phyloP scores from a whole-genome alignment of 805 yeast genomes.

The Candida corydali region DNA sequence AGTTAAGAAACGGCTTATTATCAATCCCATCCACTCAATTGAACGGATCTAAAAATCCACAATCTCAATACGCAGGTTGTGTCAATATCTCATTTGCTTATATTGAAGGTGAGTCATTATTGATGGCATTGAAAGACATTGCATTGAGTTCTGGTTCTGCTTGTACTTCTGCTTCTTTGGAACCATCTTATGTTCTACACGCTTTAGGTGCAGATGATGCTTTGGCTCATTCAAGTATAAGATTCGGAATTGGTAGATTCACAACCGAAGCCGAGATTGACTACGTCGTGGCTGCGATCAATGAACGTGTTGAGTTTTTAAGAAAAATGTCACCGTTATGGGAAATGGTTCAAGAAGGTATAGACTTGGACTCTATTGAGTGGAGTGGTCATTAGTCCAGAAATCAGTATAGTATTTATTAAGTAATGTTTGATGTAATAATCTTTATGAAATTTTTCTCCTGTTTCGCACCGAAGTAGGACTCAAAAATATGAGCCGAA shows the following conservation, averaged over 20 bases:
- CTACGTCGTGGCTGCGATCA: conserved; percentile 84
- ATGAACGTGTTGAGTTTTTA: conserved; percentile 84
- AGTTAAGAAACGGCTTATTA: conserved; percentile 67
- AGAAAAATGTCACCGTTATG: conserved; percentile 93
- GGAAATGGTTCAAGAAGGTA: conserved; percentile 99
- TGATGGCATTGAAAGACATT: conserved; percentile 96
- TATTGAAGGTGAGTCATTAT: conserved; percentile 94
- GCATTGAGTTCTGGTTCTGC: conserved; percentile 97
- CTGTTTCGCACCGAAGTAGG: too few species aligned
- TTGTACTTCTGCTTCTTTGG: conserved; percentile 96
- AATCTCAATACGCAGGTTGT: conserved; percentile 75
- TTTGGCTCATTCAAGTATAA: conserved; percentile 94
- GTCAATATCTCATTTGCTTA: conserved; percentile 96
- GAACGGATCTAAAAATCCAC: conserved; percentile 70
- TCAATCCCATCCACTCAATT: conserved; percentile 83
- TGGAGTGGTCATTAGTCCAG: conserved; percentile 99
- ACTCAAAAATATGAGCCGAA: too few species aligned
- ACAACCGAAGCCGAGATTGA: conserved; percentile 96
- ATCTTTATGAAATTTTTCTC: too few species aligned
- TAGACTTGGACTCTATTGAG: conserved; percentile 87
- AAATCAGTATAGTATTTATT: too few species aligned
- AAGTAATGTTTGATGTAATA: too few species aligned
- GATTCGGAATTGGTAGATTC: conserved; percentile 96
- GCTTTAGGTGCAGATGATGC: conserved; percentile 98
- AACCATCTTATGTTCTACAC: conserved; percentile 94